Conservation (phyloP, 148 eudicot genomes). For the Rhododendron mucronatum region DNA sequence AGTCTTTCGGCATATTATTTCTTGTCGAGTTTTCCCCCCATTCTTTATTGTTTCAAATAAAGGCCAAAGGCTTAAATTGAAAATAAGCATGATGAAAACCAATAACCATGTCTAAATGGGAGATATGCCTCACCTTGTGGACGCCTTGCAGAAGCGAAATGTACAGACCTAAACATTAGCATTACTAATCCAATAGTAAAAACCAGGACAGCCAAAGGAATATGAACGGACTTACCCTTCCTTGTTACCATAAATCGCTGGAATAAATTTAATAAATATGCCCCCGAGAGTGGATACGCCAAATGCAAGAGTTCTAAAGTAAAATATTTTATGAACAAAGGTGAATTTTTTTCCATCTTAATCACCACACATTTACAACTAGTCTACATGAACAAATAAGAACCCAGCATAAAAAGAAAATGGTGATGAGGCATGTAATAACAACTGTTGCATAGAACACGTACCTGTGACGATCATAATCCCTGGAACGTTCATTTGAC, state of each 20-base stretch:
- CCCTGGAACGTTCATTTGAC: conserved; percentile 72
- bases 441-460: background rate
- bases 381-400: background rate
- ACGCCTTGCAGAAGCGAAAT: background rate
- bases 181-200: background rate
- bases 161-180: background rate
- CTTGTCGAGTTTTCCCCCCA: background rate
- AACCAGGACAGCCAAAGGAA: background rate
- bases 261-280: background rate
- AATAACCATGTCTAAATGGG: background rate
- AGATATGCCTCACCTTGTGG: background rate
- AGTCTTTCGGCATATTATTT: background rate
- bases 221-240: background rate
- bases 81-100: background rate
- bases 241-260: background rate
- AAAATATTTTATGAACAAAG: background rate
- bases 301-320: background rate
- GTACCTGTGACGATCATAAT: conserved; percentile 84
- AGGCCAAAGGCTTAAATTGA: background rate
- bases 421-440: background rate
- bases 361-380: background rate
- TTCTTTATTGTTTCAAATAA: background rate
- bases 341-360: background rate
- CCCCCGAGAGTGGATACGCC: background rate
- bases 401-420: background rate